These are phyloP conservation scores for Bipolaris gigantea DNA, from an alignment of 2,329 filamentous ascomycete genomes.

Conservation along the genomic window DNA sequence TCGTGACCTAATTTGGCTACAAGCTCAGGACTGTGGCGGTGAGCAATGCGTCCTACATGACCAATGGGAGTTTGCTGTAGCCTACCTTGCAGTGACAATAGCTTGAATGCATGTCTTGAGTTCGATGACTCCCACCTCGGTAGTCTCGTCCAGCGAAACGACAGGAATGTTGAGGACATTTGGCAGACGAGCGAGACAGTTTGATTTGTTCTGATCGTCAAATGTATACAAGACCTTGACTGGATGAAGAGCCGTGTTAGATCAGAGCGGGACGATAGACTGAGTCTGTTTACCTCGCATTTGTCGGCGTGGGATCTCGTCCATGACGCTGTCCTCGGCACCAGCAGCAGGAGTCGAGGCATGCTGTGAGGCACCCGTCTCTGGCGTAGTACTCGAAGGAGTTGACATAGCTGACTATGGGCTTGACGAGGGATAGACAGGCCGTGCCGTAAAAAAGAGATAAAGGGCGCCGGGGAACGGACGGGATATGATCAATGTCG, in stretches of 20 bases:
- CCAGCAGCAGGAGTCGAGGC: conserved; percentile 22
- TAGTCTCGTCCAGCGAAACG: conserved; percentile 76
- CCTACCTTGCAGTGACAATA: conserved; percentile 65
- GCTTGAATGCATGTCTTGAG: conserved; percentile 84
- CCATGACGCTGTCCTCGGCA: conserved; percentile 30
- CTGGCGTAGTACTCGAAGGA: conserved; percentile 26
- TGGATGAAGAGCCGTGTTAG: conserved; percentile 46
- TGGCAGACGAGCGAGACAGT: conserved; percentile 84
- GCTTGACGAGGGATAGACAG: conserved; percentile 18
- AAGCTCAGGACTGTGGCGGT: conserved; percentile 76
- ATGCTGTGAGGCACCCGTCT: conserved; percentile 28
- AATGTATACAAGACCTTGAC: conserved; percentile 98
- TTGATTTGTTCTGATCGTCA: conserved; percentile 82
- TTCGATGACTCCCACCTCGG: conserved; percentile 83
- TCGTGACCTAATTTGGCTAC: conserved; percentile 72
- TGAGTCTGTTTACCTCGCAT: conserved; percentile 51
- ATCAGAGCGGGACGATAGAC: conserved; percentile 9
- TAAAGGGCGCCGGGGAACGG: conserved; percentile 21
- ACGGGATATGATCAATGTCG: conserved; percentile 32
- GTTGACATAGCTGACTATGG: conserved; percentile 40
- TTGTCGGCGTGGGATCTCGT: conserved; percentile 44
- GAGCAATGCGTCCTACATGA: conserved; percentile 16
- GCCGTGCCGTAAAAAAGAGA: conserved; percentile 20
- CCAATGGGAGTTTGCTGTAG: conserved; percentile 11
- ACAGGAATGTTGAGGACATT: conserved; percentile 79